Percentiles rank a stretch among this genome's conserved stretches.
phyloP scores from a whole-genome alignment of 2,329 filamentous ascomycete species.

The Penicillium sp. region DNA sequence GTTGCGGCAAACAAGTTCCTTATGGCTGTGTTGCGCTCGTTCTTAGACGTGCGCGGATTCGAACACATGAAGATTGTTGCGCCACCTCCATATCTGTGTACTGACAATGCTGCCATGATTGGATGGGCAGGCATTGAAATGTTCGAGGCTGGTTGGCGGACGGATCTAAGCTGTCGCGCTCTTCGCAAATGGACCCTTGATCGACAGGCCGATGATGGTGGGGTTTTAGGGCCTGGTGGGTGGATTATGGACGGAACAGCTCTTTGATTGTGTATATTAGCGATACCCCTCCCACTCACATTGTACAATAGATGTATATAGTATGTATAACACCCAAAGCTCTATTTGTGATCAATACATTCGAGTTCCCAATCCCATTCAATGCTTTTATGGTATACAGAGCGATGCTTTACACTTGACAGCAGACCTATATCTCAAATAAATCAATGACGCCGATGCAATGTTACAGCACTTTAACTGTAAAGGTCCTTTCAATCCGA shows the following conservation, averaged over 20 bases:
- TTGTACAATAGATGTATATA: background rate
- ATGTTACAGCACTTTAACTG: slow-evolving; percentile 13
- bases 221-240: slow-evolving; percentile 63
- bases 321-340: background rate
- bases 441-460: slow-evolving; percentile 25
- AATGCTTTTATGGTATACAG: background rate
- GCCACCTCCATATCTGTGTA: slow-evolving; percentile 78
- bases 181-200: slow-evolving; percentile 76
- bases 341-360: background rate
- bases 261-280: slow-evolving; percentile 8
- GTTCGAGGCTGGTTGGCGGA: slow-evolving; percentile 74
- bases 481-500: slow-evolving; percentile 10
- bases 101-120: slow-evolving; percentile 97
- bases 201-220: slow-evolving; percentile 58
- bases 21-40: slow-evolving; percentile 62
- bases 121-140: slow-evolving; percentile 93
- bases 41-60: slow-evolving; percentile 68
- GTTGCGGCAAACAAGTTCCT: slow-evolving; percentile 86
- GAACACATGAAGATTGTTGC: slow-evolving; percentile 62
- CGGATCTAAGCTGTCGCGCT: slow-evolving; percentile 60
- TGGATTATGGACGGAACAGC: slow-evolving; percentile 49
- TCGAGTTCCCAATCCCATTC: background rate
- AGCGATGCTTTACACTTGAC: background rate
- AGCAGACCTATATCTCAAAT: slow-evolving; percentile 1
- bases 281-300: slow-evolving; percentile 15